Evolutionary conservation across 352 stramenopile species (phyloP).

Genomic region (Hyaloperonospora brassicae): DNA sequence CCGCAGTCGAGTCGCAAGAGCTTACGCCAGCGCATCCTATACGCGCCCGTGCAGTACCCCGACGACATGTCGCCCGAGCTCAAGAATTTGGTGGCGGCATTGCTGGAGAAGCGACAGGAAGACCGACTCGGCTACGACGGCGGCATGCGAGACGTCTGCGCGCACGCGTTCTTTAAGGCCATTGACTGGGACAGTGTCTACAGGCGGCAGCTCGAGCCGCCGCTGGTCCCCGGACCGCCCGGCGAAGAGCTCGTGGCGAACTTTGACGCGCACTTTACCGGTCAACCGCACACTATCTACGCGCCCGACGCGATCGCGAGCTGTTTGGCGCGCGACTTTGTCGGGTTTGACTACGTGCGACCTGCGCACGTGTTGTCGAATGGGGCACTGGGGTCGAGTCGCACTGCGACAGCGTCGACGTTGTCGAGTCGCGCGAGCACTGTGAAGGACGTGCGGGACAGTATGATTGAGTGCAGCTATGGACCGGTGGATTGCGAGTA

Average conservation of each 20-base stretch:
- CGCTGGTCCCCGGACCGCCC: slow-evolving; percentile 49
- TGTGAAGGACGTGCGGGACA: slow-evolving; percentile 25
- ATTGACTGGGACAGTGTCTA: slow-evolving; percentile 73
- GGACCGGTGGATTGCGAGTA: slow-evolving; percentile 26
- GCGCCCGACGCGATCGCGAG: slow-evolving; percentile 54
- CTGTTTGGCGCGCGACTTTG: slow-evolving; percentile 73
- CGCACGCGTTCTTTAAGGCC: slow-evolving; percentile 69
- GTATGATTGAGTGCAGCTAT: slow-evolving; percentile 26
- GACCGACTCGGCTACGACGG: slow-evolving; percentile 57
- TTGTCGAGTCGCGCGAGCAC: slow-evolving; percentile 19
- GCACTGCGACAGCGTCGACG: slow-evolving; percentile 5
- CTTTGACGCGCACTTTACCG: slow-evolving; percentile 82
- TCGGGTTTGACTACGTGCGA: slow-evolving; percentile 76
- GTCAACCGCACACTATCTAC: slow-evolving; percentile 77
- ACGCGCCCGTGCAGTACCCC: slow-evolving; percentile 78
- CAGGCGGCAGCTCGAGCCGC: slow-evolving; percentile 49
- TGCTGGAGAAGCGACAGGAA: slow-evolving; percentile 80
- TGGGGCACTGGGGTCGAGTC: slow-evolving; percentile 11
- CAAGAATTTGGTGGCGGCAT: slow-evolving; percentile 51
- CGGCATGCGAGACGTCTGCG: slow-evolving; percentile 57
- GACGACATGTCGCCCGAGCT: slow-evolving; percentile 75
- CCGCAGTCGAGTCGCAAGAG: slow-evolving; percentile 83
- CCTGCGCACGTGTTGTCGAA: slow-evolving; percentile 7
- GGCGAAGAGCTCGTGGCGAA: slow-evolving; percentile 74
- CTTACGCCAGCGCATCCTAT: slow-evolving; percentile 88